These are phyloP conservation scores for Fusarium buxicola DNA, from an alignment of 2,329 filamentous ascomycete genomes.

Conservation along the genomic window DNA sequence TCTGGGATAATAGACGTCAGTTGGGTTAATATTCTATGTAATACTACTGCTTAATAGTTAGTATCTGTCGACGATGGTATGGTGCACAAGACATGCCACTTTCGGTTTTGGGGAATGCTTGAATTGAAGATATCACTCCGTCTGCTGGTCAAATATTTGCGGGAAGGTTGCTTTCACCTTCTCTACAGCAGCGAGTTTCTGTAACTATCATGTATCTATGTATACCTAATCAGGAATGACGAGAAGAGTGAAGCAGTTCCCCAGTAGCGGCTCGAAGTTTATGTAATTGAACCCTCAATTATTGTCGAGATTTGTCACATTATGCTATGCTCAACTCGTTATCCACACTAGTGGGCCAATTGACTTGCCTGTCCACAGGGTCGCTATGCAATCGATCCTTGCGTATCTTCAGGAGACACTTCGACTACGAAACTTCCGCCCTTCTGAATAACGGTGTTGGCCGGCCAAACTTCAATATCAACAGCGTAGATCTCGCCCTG, in stretches of 20 bases:
- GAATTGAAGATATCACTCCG: neutral
- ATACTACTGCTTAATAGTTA: constrained; percentile 3
- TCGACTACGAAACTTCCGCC: constrained; percentile 67
- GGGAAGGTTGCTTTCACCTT: too few species aligned
- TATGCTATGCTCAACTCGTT: too few species aligned
- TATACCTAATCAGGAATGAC: constrained; percentile 57
- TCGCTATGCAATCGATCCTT: constrained; percentile 66
- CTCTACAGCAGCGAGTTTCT: neutral
- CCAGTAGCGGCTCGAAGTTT: constrained; percentile 60
- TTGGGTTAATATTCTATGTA: constrained; percentile 13
- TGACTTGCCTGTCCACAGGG: constrained; percentile 57
- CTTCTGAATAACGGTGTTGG: constrained; percentile 63
- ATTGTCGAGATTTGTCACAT: too few species aligned
- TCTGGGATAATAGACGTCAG: neutral
- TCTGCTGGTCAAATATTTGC: neutral
- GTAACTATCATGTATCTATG: neutral
- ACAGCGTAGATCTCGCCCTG: constrained; percentile 67
- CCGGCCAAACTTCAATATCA: constrained; percentile 74
- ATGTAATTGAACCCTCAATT: constrained; percentile 65
- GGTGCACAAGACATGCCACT: neutral
- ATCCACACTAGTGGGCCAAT: fast-evolving
- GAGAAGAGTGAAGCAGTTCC: constrained; percentile 66
- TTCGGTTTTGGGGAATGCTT: neutral
- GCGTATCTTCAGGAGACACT: constrained; percentile 67
- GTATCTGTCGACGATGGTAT: neutral